phyloP scores from a whole-genome alignment of 331 rosid genomes.

The Cucumis variabilis region DNA sequence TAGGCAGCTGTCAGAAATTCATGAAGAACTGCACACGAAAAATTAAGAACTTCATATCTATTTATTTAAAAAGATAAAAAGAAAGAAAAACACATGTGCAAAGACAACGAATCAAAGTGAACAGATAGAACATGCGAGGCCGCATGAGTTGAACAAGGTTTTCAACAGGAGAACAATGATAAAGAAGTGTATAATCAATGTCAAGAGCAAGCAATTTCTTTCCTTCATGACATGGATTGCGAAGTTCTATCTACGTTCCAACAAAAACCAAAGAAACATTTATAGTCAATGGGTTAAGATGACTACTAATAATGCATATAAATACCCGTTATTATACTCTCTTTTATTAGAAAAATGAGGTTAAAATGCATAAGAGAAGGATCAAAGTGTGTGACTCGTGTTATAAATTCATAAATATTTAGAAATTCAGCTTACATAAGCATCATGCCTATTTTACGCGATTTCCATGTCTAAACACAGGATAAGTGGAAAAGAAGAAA shows the following conservation, averaged over 20 bases:
- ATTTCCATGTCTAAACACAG: no score
- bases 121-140: slow-evolving; percentile 56
- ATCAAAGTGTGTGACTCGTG: no score
- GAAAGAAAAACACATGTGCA: neutral
- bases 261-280: slow-evolving; percentile 9
- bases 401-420: no score
- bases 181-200: slow-evolving; percentile 92
- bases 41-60: slow-evolving; percentile 16
- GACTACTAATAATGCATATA: no score
- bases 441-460: no score
- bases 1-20: slow-evolving; percentile 83
- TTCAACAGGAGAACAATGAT: slow-evolving; percentile 95
- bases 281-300: slow-evolving; percentile 6
- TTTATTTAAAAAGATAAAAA: neutral
- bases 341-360: no score
- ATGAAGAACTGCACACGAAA: slow-evolving; percentile 54
- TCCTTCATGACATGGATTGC: slow-evolving; percentile 84
- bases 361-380: no score
- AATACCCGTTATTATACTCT: no score
- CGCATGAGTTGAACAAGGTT: slow-evolving; percentile 95
- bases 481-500: no score
- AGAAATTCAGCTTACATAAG: no score
- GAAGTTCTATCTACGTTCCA: slow-evolving; percentile 63
- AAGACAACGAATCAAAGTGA: neutral
- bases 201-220: slow-evolving; percentile 96